A percentile compares a stretch with the other conserved stretches of the same genome.
Evolutionary conservation across 1,284 basidiomycete species (phyloP).

Genomic region (Cutaneotrichosporon cyanovorans): DNA sequence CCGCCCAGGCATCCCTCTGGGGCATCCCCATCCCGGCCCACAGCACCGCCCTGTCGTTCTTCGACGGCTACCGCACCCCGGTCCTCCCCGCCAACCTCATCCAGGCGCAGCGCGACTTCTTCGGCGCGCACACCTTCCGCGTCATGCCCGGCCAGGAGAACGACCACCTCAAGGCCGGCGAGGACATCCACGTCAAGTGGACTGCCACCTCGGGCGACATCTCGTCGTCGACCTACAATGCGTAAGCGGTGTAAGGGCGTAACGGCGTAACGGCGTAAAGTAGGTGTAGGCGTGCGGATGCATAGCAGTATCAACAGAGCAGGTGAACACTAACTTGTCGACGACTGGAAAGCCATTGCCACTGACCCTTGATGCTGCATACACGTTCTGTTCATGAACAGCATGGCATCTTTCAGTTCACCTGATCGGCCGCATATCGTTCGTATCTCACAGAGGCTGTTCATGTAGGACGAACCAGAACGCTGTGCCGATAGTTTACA

Average conservation of each 20-base stretch:
- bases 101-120: conserved; percentile 71
- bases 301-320: background rate
- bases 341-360: no score
- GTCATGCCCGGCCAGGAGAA: conserved; percentile 85
- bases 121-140: conserved; percentile 77
- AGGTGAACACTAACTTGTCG: no score
- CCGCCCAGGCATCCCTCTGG: conserved; percentile 94
- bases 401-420: no score
- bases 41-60: conserved; percentile 96
- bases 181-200: conserved; percentile 69
- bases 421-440: no score
- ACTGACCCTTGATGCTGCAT: no score
- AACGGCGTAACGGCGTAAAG: no score
- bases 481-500: no score
- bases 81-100: conserved; percentile 87
- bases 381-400: no score
- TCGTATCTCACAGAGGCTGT: no score
- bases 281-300: background rate
- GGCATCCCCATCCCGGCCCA: conserved; percentile 94
- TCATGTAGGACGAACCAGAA: no score
- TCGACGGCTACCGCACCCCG: conserved; percentile 88
- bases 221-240: conserved; percentile 83
- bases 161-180: conserved; percentile 64
- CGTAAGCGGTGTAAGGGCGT: no score
- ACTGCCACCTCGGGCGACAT: conserved; percentile 50